Evolutionary conservation across 129 eudicot species (phyloP).

Genomic region (Kitagawia praeruptora): DNA sequence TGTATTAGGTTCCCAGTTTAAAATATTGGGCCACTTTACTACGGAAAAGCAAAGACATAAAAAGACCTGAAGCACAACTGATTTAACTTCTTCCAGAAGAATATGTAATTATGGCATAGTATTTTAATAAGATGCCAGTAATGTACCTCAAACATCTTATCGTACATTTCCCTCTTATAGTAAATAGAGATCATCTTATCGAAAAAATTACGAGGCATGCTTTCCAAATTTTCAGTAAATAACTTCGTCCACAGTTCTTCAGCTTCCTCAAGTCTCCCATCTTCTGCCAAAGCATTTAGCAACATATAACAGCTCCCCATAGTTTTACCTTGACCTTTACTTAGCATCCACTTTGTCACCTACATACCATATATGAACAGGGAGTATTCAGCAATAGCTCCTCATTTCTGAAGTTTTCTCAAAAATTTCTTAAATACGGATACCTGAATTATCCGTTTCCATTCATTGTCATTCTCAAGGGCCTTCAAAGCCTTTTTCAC

Average conservation of each 20-base stretch:
- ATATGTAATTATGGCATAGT: not conserved
- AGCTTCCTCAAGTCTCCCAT: slow-evolving; percentile 90
- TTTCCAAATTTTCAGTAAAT: slow-evolving; percentile 63
- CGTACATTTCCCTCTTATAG: slow-evolving; percentile 62
- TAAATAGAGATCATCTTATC: slow-evolving; percentile 77
- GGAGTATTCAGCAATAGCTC: not conserved
- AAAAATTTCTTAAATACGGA: not conserved
- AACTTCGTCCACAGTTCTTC: slow-evolving; percentile 81
- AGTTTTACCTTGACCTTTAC: slow-evolving; percentile 98
- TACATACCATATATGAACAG: slow-evolving; percentile 12
- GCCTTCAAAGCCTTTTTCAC: slow-evolving; percentile 83
- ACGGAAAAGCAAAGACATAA: not conserved
- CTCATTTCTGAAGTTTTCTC: not conserved
- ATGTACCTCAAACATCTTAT: slow-evolving; percentile 86
- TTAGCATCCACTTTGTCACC: slow-evolving; percentile 98
- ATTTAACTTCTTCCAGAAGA: not conserved
- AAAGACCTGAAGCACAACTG: not conserved
- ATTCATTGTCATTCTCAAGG: slow-evolving; percentile 71
- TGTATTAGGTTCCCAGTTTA: not conserved
- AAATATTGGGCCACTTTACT: not conserved
- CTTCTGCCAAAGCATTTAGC: slow-evolving; percentile 81
- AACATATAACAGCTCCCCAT: slow-evolving; percentile 85
- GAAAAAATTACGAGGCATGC: slow-evolving; percentile 84
- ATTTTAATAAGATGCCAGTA: not conserved
- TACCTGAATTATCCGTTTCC: slow-evolving; percentile 93